phyloP scores from a whole-genome alignment of 1,284 basidiomycete species.

The Ustanciosporium gigantosporum region DNA sequence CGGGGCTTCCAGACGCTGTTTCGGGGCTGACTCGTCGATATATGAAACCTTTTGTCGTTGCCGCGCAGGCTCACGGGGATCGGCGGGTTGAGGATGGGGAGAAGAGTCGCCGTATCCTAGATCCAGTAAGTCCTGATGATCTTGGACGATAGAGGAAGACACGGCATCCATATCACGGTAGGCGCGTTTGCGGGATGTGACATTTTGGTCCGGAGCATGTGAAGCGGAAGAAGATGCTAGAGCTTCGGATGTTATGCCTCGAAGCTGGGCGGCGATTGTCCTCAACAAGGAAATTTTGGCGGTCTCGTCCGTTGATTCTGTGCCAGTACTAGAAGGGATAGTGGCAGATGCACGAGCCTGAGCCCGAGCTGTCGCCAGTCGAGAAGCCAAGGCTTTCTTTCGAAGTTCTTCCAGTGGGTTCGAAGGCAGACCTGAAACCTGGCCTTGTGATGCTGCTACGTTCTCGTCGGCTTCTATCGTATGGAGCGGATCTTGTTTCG shows the following conservation, averaged over 20 bases:
- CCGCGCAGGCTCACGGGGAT: neutral
- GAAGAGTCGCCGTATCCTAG: neutral
- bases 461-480: no score
- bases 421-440: no score
- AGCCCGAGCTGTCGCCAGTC: slow-evolving; percentile 10
- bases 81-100: neutral
- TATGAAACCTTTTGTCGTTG: slow-evolving; percentile 34
- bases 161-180: slow-evolving; percentile 31
- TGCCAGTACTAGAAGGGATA: neutral
- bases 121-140: neutral
- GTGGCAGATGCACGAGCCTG: neutral
- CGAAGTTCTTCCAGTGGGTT: slow-evolving; percentile 24
- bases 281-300: neutral
- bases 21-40: slow-evolving; percentile 23
- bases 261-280: neutral
- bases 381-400: slow-evolving; percentile 21
- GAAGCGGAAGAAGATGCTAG: no score
- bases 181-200: slow-evolving; percentile 12
- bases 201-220: neutral
- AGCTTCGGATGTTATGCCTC: neutral
- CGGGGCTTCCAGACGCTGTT: slow-evolving; percentile 2
- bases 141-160: neutral
- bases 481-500: neutral
- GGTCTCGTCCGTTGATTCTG: neutral
- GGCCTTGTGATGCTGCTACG: no score